These are phyloP conservation scores for Spathaspora sp. DNA, from an alignment of 805 yeast species.

Conservation along the genomic window DNA sequence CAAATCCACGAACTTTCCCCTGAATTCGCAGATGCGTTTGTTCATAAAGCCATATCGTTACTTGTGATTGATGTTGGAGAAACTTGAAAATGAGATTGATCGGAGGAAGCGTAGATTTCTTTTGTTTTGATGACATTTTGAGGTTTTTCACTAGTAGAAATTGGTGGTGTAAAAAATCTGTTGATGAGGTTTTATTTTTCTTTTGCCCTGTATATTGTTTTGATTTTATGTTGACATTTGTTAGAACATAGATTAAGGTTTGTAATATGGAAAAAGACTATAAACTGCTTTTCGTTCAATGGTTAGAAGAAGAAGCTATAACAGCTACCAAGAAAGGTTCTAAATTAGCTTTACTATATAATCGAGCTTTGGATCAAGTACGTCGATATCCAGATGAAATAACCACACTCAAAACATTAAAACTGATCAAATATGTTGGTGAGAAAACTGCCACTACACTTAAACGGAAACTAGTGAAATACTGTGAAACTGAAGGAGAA, in stretches of 20 bases:
- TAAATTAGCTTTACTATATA: slow-evolving; percentile 50
- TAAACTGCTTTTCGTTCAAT: slow-evolving; percentile 35
- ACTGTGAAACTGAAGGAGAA: slow-evolving; percentile 19
- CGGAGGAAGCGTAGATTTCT: slow-evolving; percentile 69
- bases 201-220: background rate
- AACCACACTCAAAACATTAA: slow-evolving; percentile 54
- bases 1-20: slow-evolving; percentile 89
- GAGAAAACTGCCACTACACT: slow-evolving; percentile 57
- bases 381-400: slow-evolving; percentile 42
- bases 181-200: background rate
- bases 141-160: too few relatives aligned
- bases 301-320: slow-evolving; percentile 55
- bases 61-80: slow-evolving; percentile 76
- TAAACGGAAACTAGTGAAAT: slow-evolving; percentile 39
- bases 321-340: slow-evolving; percentile 47
- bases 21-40: slow-evolving; percentile 73
- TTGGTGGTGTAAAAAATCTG: background rate
- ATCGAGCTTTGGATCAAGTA: slow-evolving; percentile 54
- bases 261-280: too few relatives aligned
- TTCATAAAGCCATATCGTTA: slow-evolving; percentile 86
- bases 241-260: background rate
- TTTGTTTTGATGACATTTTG: slow-evolving; percentile 10
- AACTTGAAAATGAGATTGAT: slow-evolving; percentile 85
- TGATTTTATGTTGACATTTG: background rate
- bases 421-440: slow-evolving; percentile 66